phyloP scores from a whole-genome alignment of 352 stramenopile genomes.

The Globisporangium spinosum region DNA sequence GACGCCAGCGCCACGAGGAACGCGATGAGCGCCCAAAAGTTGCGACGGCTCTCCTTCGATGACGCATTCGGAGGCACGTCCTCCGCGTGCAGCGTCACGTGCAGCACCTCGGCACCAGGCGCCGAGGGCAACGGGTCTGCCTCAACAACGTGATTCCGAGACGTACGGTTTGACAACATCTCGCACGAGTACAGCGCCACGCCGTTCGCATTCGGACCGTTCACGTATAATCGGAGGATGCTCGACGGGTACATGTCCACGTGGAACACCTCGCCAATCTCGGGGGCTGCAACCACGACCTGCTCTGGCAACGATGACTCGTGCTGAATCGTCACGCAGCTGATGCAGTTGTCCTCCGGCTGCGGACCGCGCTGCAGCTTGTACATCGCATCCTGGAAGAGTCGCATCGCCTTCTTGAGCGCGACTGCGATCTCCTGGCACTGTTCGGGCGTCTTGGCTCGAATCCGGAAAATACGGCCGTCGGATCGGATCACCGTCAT shows the following conservation, averaged over 20 bases:
- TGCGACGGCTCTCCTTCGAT: conserved; percentile 27
- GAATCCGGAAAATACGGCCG: conserved; percentile 67
- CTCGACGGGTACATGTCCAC: conserved; percentile 71
- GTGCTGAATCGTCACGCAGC: conserved; percentile 72
- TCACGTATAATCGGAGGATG: conserved; percentile 70
- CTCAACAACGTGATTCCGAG: conserved; percentile 28
- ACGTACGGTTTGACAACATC: conserved; percentile 31
- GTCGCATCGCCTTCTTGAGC: conserved; percentile 51
- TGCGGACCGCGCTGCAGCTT: conserved; percentile 58
- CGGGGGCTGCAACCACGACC: conserved; percentile 47
- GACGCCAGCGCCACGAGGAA: conserved; percentile 38
- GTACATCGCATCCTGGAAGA: conserved; percentile 74
- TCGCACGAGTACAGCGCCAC: conserved; percentile 53
- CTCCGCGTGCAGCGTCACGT: conserved; percentile 38
- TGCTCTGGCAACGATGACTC: conserved; percentile 58
- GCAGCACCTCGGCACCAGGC: conserved; percentile 30
- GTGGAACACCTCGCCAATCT: conserved; percentile 42
- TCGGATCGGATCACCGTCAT: conserved; percentile 71
- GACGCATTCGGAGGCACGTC: conserved; percentile 17
- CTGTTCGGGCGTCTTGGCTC: conserved; percentile 59
- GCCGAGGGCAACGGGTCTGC: conserved; percentile 35
- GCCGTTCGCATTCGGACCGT: conserved; percentile 52
- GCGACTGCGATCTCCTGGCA: conserved; percentile 52
- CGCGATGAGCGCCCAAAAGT: conserved; percentile 44
- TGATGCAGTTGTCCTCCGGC: conserved; percentile 66